phyloP scores from a whole-genome alignment of 495 filamentous ascomycete genomes.

The Aspergillus hancockii region DNA sequence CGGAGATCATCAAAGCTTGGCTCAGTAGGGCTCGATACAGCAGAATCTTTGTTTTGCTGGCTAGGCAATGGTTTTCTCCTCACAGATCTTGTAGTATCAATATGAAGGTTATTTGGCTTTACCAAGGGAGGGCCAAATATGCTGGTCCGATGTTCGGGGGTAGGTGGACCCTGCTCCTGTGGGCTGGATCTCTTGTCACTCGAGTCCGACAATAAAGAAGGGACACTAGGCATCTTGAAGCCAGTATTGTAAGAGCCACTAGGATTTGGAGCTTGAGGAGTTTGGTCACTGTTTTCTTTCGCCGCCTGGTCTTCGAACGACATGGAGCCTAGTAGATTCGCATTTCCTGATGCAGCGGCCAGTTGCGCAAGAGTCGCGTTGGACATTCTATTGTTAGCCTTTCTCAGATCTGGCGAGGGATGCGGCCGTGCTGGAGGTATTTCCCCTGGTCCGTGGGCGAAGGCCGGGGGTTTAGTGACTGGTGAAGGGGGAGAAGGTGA shows the following conservation, averaged over 20 bases:
- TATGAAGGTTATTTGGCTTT: conserved; percentile 38
- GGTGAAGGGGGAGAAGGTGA: conserved; percentile 66
- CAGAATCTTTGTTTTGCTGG: conserved; percentile 12
- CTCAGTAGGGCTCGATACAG: conserved; percentile 25
- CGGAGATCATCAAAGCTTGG: conserved; percentile 66
- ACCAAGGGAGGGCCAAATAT: conserved; percentile 21
- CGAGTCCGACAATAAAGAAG: conserved; percentile 14
- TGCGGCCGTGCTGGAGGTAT: conserved; percentile 68
- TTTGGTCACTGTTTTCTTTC: conserved; percentile 18
- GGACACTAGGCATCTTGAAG: conserved; percentile 1
- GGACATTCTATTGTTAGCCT: conserved; percentile 79
- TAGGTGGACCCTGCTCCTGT: conserved; percentile 15
- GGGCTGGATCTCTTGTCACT: conserved; percentile 25
- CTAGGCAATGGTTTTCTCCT: conserved; percentile 67
- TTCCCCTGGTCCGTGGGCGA: conserved; percentile 68
- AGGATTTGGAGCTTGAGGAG: conserved; percentile 15
- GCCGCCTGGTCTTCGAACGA: conserved; percentile 28
- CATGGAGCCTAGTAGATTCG: conserved; percentile 38
- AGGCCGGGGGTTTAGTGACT: conserved; percentile 73
- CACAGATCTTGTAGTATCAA: conserved; percentile 49
- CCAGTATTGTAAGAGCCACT: conserved; percentile 2
- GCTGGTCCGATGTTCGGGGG: conserved; percentile 24
- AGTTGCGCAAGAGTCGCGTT: conserved; percentile 77
- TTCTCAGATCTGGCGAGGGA: conserved; percentile 70
- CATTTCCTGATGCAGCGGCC: conserved; percentile 58